Percentiles rank a stretch among this genome's conserved stretches.
These are phyloP conservation scores for Podila horticola DNA, from an alignment of 192 early-diverging fungal species.

Conservation along the genomic window DNA sequence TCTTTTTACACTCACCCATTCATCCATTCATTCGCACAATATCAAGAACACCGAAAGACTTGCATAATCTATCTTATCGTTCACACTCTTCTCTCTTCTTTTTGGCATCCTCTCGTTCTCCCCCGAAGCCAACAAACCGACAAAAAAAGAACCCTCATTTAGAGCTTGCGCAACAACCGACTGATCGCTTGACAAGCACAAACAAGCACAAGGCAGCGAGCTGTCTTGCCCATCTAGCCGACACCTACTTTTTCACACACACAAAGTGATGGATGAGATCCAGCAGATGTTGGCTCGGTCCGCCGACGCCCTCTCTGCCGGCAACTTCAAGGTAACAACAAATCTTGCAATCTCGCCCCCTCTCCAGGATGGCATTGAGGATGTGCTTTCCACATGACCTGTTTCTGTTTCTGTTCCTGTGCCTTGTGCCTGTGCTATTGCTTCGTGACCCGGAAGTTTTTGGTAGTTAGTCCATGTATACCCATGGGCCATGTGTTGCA, in stretches of 20 bases:
- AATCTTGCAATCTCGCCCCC: too few relatives aligned
- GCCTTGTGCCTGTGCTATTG: neutral
- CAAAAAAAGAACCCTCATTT: too few relatives aligned
- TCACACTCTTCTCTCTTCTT: too few relatives aligned
- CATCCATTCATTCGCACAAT: conserved; percentile 5
- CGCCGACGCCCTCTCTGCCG: conserved; percentile 49
- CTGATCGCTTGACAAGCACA: neutral
- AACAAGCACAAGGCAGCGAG: conserved; percentile 4
- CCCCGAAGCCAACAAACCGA: too few relatives aligned
- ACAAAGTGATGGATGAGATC: conserved; percentile 52
- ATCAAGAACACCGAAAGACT: too few relatives aligned
- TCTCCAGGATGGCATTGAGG: neutral
- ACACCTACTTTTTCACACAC: neutral
- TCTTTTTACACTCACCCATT: neutral
- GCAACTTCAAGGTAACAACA: conserved; percentile 57
- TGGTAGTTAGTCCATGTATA: neutral
- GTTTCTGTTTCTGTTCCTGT: neutral
- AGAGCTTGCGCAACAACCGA: neutral
- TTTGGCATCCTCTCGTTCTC: too few relatives aligned
- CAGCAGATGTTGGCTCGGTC: conserved; percentile 51
- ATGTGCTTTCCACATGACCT: neutral
- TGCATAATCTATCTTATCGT: too few relatives aligned
- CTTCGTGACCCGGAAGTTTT: too few relatives aligned
- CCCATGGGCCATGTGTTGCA: too few relatives aligned
- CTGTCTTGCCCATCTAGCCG: neutral